These are phyloP conservation scores for Microdochium bolleyi DNA, from an alignment of 2,329 filamentous ascomycete species.

Conservation along the genomic window DNA sequence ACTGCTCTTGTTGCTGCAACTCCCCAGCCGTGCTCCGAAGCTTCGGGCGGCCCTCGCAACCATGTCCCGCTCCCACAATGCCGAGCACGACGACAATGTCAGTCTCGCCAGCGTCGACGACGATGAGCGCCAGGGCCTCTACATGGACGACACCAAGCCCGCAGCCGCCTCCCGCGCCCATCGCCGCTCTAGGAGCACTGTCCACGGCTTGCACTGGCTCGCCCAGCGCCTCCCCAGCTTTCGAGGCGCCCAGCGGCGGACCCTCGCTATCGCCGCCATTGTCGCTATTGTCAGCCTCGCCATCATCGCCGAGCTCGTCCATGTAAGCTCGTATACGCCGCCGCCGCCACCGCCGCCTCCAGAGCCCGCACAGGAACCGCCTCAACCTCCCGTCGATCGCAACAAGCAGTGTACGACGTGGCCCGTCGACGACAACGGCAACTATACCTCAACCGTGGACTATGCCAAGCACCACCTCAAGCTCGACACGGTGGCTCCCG, in stretches of 20 bases:
- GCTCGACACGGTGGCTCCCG: constrained; percentile 14
- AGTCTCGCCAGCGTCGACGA: background rate
- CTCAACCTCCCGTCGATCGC: background rate
- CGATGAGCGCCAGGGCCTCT: background rate
- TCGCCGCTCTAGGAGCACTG: background rate
- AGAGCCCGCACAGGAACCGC: background rate
- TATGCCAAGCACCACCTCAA: constrained; percentile 7
- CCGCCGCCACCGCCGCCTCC: background rate
- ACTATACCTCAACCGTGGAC: constrained; percentile 9
- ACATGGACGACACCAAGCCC: background rate
- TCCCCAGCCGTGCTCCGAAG: too few relatives aligned
- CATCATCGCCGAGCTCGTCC: too few relatives aligned
- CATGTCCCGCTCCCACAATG: background rate
- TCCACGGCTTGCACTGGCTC: background rate
- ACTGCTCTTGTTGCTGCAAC: background rate
- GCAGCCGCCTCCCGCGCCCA: background rate
- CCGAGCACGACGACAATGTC: background rate
- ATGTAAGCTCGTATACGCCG: background rate
- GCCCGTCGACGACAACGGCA: constrained; percentile 13
- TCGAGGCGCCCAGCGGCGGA: too few relatives aligned
- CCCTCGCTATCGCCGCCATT: background rate
- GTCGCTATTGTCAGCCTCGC: background rate
- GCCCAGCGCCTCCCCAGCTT: too few relatives aligned
- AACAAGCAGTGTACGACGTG: constrained; percentile 15
- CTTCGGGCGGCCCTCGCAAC: background rate